Evolutionary conservation across 2,329 filamentous ascomycete species (phyloP), one percentile per base, ranked within the genome.

Genomic region (Fusarium tuaranense): DNA sequence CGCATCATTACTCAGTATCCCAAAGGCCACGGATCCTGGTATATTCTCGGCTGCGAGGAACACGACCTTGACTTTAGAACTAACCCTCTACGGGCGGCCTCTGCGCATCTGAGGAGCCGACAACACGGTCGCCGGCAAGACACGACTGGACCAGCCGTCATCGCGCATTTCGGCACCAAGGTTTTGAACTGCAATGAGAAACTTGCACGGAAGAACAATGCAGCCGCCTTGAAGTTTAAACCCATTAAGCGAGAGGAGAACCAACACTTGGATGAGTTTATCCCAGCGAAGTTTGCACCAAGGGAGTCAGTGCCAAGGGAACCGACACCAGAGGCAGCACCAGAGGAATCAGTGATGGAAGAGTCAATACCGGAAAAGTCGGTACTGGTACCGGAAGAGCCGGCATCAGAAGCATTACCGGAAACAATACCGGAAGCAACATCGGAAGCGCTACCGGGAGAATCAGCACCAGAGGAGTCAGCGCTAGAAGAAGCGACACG

Each of bases 1-100:
- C 18, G 27, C 16, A 64, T 48, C 51, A 68, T 68, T 27, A 68
- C 63, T 27, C 66, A 59, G 66, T 64, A 60, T 22, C 65, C 59
- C 3, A 51, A 63, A 14, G 22, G 38, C 48, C 18, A 63, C 20
- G 66, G 66, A 18, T 51, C 53, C 13, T 68, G 60, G 66, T 68
- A 59, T 30, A 64, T 68, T 20, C 60, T 68, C 16, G 51, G 66
- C 13, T 68, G 66, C 16, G 39, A 59, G n/a, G 32, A 64, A 14
- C 66, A 68, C 41, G 53, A 58, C 4, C 22, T 39, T 39, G 51
- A 51, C 36, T 68, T 68, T 22, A 64, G 18, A n/a, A 30, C 13
- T 44, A 25, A 44, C 25, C 46, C 65, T 8, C 46, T 67, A n/a
- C 22, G 57, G 27, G 65, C 55, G 14, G 65, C 65, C 27, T 44